phyloP scores from a whole-genome alignment of 2,329 filamentous ascomycete species.

The Fusarium circinatum region DNA sequence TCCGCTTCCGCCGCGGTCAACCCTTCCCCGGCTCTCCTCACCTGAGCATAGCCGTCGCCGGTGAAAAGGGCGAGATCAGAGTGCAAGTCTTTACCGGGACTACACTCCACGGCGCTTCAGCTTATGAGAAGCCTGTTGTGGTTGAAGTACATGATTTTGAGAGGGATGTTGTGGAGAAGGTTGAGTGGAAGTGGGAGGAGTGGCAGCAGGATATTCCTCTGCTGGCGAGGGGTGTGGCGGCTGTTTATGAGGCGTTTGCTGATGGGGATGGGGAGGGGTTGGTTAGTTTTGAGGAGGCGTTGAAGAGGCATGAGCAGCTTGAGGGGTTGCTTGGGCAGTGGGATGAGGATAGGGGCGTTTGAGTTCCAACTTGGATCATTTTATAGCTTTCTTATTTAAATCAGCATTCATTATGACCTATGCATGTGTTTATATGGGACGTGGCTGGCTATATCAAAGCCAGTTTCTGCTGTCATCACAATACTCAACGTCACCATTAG shows the following conservation, averaged over 20 bases:
- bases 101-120: conserved; percentile 40
- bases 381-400: not conserved
- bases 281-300: conserved; percentile 54
- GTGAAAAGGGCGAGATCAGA: conserved; percentile 62
- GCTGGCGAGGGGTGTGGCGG: conserved; percentile 60
- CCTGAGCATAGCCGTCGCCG: conserved; percentile 61
- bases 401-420: not conserved
- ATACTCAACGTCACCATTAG: not conserved
- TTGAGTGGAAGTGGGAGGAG: conserved; percentile 57
- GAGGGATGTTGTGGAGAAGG: conserved; percentile 54
- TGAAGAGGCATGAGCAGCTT: conserved; percentile 59
- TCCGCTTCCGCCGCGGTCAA: conserved; percentile 59
- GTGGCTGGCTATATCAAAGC: not conserved
- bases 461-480: fast-evolving
- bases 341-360: conserved; percentile 7
- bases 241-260: conserved; percentile 67
- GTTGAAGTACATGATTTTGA: conserved; percentile 63
- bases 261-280: conserved; percentile 31
- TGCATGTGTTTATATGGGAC: no score
- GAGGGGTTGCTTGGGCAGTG: conserved; percentile 46
- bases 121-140: conserved; percentile 52
- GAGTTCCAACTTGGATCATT: not conserved
- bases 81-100: conserved; percentile 48
- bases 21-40: conserved; percentile 59
- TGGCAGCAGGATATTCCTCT: conserved; percentile 59